A percentile compares a stretch with the other conserved stretches of the same genome.
Evolutionary conservation across 148 eudicot genomes (phyloP).

Genomic region (Amaranthus palmeri): DNA sequence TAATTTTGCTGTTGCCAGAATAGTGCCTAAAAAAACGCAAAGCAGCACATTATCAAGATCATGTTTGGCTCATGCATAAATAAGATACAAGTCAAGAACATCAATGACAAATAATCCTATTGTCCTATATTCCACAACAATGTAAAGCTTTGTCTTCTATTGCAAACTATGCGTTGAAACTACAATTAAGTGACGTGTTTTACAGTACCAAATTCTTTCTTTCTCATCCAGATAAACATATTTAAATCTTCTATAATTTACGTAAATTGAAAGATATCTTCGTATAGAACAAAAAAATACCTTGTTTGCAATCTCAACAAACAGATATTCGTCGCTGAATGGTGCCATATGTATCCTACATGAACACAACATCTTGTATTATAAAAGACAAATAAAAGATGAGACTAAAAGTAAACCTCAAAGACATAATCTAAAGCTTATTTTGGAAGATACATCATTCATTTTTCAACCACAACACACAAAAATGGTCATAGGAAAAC

Average conservation of each 20-base stretch:
- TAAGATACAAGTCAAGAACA: background rate
- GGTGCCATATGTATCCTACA: conserved; percentile 99
- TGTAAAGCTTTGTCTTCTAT: too few relatives aligned
- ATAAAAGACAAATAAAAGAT: conserved; percentile 6
- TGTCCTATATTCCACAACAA: too few relatives aligned
- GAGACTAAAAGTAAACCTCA: background rate
- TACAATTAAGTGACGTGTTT: background rate
- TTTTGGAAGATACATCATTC: background rate
- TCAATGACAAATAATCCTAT: background rate
- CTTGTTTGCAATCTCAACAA: conserved; percentile 91
- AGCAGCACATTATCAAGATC: background rate
- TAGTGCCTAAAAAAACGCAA: conserved; percentile 52
- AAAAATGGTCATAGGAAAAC: background rate
- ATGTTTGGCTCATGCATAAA: background rate
- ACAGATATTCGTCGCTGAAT: conserved; percentile 88
- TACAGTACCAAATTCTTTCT: background rate
- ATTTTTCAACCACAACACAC: background rate
- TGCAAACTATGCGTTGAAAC: background rate
- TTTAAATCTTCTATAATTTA: too few relatives aligned
- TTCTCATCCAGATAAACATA: background rate
- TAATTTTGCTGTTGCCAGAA: conserved; percentile 99
- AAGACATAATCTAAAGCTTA: background rate
- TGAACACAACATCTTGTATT: conserved; percentile 17
- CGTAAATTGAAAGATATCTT: too few relatives aligned
- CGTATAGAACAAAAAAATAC: conserved; percentile 24